phyloP scores from a whole-genome alignment of 331 rosid genomes.

The Malus hybrid region DNA sequence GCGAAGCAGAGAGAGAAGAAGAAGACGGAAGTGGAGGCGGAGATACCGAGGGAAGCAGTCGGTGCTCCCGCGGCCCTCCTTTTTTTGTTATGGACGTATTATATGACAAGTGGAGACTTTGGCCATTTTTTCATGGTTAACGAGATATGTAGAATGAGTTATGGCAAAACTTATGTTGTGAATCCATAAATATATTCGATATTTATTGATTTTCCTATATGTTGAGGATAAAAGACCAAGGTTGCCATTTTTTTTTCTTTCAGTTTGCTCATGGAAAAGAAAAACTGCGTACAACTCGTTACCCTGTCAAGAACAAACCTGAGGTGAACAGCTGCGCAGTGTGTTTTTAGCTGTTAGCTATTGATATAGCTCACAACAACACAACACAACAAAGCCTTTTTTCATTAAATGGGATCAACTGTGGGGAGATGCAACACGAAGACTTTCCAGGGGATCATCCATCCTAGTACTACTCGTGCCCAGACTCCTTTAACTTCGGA shows the following conservation, averaged over 20 bases:
- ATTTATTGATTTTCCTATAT: too few species aligned
- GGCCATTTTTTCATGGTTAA: too few species aligned
- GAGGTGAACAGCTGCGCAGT: constrained; percentile 31
- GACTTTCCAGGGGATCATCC: too few species aligned
- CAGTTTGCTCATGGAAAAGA: constrained; percentile 58
- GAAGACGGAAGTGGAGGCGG: constrained; percentile 1
- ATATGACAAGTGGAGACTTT: background rate
- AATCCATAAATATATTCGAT: too few species aligned
- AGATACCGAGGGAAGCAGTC: constrained; percentile 9
- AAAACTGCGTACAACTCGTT: constrained; percentile 36
- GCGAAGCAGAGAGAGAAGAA: background rate
- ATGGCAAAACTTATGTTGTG: too few species aligned
- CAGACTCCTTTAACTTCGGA: too few species aligned
- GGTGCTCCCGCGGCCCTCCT: background rate
- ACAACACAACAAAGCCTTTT: too few species aligned
- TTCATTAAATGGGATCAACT: fast-evolving
- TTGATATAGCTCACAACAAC: background rate
- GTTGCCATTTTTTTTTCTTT: background rate
- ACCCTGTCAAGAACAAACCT: constrained; percentile 27
- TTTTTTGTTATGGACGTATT: background rate
- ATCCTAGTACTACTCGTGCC: too few species aligned
- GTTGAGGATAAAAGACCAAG: fast-evolving
- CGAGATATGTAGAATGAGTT: too few species aligned
- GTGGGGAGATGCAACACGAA: too few species aligned
- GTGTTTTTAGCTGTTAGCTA: background rate